Conservation (phyloP, 2,329 filamentous ascomycete genomes). For the Madurella mycetomatis region DNA sequence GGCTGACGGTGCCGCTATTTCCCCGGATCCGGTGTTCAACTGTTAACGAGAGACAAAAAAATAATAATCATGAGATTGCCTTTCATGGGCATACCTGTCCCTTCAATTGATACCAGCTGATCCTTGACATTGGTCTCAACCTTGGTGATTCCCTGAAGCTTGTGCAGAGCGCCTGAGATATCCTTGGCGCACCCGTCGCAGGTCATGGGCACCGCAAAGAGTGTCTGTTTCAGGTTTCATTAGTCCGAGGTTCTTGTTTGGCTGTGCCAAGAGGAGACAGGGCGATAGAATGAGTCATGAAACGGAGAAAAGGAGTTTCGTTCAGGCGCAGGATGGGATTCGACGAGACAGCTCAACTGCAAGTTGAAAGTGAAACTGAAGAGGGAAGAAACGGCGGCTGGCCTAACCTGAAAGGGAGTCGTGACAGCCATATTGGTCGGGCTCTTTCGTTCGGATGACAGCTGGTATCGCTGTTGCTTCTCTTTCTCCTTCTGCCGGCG, state of each 20-base stretch:
- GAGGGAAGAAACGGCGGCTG: background rate
- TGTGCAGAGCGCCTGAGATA: conserved; percentile 72
- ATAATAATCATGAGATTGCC: background rate
- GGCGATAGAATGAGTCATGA: conserved; percentile 2
- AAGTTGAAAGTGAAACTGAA: background rate
- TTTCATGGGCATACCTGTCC: conserved; percentile 57
- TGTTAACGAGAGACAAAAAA: conserved; percentile 2
- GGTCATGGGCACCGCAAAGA: conserved; percentile 90
- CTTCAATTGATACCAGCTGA: conserved; percentile 79
- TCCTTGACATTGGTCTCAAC: conserved; percentile 78
- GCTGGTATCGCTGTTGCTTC: conserved; percentile 10
- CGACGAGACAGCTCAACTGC: background rate
- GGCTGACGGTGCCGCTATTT: conserved; percentile 71
- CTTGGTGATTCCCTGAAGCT: conserved; percentile 74
- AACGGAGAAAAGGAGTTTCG: conserved; percentile 4
- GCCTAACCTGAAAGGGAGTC: conserved; percentile 43
- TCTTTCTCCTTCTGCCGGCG: conserved; percentile 9
- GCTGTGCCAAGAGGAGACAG: background rate
- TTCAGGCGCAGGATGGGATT: background rate
- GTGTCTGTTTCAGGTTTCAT: conserved; percentile 57
- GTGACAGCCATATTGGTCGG: conserved; percentile 39
- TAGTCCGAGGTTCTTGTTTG: conserved; percentile 1
- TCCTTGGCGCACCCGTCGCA: conserved; percentile 87
- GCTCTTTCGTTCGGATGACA: conserved; percentile 5
- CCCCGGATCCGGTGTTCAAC: background rate